Evolutionary conservation across 805 yeast species (phyloP).

Genomic region (Yamadazyma sp.): DNA sequence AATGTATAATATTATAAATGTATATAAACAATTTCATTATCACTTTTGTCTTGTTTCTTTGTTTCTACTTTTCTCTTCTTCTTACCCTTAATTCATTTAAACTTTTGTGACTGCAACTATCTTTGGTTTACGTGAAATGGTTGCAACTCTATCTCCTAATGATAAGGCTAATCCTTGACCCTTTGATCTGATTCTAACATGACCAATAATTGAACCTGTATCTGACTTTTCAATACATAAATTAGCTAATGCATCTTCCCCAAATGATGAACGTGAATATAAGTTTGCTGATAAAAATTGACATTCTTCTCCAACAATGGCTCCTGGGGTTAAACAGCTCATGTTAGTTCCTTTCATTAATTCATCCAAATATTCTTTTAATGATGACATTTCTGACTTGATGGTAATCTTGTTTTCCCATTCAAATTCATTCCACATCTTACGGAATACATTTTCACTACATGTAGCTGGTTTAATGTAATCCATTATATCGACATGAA

Average conservation of each 20-base stretch:
- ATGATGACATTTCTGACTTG: conserved; percentile 59
- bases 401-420: conserved; percentile 98
- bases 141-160: conserved; percentile 90
- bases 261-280: conserved; percentile 89
- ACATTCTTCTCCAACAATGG: conserved; percentile 84
- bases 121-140: conserved; percentile 57
- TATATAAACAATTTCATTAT: not conserved
- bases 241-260: conserved; percentile 97
- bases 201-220: conserved; percentile 80
- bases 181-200: conserved; percentile 93
- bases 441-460: conserved; percentile 84
- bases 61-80: too few relatives aligned
- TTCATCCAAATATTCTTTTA: conserved; percentile 75
- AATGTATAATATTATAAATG: conserved; percentile 3
- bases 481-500: conserved; percentile 95
- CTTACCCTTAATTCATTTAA: too few relatives aligned
- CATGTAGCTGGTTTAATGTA: conserved; percentile 94
- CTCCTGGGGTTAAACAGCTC: conserved; percentile 91
- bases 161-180: conserved; percentile 97
- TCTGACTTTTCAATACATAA: conserved; percentile 83
- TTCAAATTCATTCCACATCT: conserved; percentile 99
- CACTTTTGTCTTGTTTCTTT: not conserved
- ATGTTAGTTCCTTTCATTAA: conserved; percentile 84
- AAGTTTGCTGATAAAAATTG: conserved; percentile 91
- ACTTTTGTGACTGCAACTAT: conserved; percentile 16